Conservation (phyloP, 176 grass and related monocot genomes). For the Metroxylon sagu region DNA sequence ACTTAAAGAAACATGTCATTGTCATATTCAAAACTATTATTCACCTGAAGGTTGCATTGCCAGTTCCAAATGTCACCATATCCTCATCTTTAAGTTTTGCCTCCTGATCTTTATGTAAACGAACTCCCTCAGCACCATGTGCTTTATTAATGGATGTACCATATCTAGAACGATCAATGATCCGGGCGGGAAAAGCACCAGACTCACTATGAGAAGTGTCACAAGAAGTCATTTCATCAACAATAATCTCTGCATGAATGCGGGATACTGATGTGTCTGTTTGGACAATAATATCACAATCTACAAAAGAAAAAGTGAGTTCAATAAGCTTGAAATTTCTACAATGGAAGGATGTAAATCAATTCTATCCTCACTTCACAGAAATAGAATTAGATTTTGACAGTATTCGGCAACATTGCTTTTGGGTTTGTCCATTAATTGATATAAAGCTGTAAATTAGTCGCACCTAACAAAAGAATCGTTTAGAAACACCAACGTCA, state of each 20-base stretch:
- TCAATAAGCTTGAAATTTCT: not conserved
- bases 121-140: conserved; percentile 38
- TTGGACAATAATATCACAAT: conserved; percentile 78
- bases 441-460: no score
- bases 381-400: not conserved
- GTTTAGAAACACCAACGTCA: no score
- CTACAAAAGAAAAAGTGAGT: conserved; percentile 26
- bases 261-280: conserved; percentile 78
- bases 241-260: conserved; percentile 65
- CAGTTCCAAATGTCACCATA: conserved; percentile 73
- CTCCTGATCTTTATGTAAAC: conserved; percentile 53
- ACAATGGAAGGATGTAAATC: not conserved
- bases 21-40: conserved; percentile 8
- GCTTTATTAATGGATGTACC: conserved; percentile 77
- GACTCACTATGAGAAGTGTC: conserved; percentile 34
- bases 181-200: conserved; percentile 28
- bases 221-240: conserved; percentile 69
- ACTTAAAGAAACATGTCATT: no score
- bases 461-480: no score
- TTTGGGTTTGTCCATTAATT: not conserved
- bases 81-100: conserved; percentile 56
- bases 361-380: no score
- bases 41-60: conserved; percentile 71
- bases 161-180: conserved; percentile 77
- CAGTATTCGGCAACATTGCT: not conserved